Conservation (phyloP, 805 yeast species). For the Nakazawaea ambrosiae region DNA sequence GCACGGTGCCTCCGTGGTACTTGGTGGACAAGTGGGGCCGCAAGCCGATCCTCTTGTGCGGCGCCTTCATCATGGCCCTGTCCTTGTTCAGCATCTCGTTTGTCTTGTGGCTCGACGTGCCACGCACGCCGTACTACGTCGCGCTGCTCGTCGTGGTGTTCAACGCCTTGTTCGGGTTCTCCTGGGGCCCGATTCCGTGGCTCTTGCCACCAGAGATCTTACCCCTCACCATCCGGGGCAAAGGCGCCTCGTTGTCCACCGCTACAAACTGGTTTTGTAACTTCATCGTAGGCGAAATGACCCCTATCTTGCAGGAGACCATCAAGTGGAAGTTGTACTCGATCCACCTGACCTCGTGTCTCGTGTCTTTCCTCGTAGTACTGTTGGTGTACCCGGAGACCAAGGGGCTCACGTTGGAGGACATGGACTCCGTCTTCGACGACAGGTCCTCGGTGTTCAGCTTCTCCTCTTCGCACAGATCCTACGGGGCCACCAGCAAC, state of each 20-base stretch:
- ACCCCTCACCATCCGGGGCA: constrained; percentile 74
- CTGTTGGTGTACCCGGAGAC: constrained; percentile 80
- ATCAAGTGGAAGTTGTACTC: constrained; percentile 76
- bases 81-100: constrained; percentile 59
- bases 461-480: background rate
- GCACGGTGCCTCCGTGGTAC: constrained; percentile 79
- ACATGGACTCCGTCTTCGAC: constrained; percentile 87
- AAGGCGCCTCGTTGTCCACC: constrained; percentile 82
- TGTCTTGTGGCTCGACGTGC: constrained; percentile 41
- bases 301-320: constrained; percentile 70
- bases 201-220: constrained; percentile 75
- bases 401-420: constrained; percentile 81
- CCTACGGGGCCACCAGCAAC: constrained; percentile 5
- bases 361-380: constrained; percentile 66
- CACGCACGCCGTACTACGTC: constrained; percentile 60
- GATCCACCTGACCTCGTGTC: constrained; percentile 62
- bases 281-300: constrained; percentile 86
- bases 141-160: constrained; percentile 69
- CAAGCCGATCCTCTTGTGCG: constrained; percentile 66
- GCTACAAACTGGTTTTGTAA: constrained; percentile 90
- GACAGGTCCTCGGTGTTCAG: constrained; percentile 34
- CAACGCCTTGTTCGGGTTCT: constrained; percentile 78
- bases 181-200: constrained; percentile 95
- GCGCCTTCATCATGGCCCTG: constrained; percentile 68
- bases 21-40: constrained; percentile 85